phyloP scores from a whole-genome alignment of 129 eudicot genomes.

The Mikania micrantha region DNA sequence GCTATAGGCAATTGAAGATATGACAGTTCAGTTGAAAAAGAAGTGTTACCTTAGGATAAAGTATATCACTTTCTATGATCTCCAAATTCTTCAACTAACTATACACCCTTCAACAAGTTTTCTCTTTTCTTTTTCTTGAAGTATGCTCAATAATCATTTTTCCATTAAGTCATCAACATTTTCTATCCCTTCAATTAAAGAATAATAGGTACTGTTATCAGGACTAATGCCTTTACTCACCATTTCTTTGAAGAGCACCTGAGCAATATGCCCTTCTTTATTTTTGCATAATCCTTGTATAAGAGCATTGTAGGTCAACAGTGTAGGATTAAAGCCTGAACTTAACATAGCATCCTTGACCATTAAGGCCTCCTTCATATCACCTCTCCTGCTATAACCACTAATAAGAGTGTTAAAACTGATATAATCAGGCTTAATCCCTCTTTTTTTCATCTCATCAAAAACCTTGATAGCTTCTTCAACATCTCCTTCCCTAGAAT shows the following conservation, averaged over 20 bases:
- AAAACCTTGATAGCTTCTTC: slow-evolving; percentile 55
- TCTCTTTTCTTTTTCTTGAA: neutral
- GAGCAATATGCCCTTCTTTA: slow-evolving; percentile 40
- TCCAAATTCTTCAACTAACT: slow-evolving; percentile 7
- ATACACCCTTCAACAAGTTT: slow-evolving; percentile 1
- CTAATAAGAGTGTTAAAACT: slow-evolving; percentile 63
- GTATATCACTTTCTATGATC: neutral
- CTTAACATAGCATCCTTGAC: slow-evolving; percentile 58
- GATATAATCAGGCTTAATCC: slow-evolving; percentile 57
- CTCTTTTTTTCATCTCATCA: slow-evolving; percentile 59
- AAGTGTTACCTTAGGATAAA: neutral
- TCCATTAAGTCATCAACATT: slow-evolving; percentile 31
- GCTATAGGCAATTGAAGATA: neutral
- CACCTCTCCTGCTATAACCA: slow-evolving; percentile 72
- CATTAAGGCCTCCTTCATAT: slow-evolving; percentile 56
- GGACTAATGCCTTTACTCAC: slow-evolving; percentile 57
- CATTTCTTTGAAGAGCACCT: slow-evolving; percentile 58
- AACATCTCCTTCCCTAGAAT: slow-evolving; percentile 51
- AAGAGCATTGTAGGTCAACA: slow-evolving; percentile 60
- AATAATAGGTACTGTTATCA: slow-evolving; percentile 49
- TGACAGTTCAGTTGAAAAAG: neutral
- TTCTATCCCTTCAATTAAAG: slow-evolving; percentile 52
- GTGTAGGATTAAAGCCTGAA: slow-evolving; percentile 52
- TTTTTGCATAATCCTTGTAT: slow-evolving; percentile 66
- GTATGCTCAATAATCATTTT: slow-evolving; percentile 12